phyloP scores from a whole-genome alignment of 176 grass and related monocot species.

The Secale cereale region DNA sequence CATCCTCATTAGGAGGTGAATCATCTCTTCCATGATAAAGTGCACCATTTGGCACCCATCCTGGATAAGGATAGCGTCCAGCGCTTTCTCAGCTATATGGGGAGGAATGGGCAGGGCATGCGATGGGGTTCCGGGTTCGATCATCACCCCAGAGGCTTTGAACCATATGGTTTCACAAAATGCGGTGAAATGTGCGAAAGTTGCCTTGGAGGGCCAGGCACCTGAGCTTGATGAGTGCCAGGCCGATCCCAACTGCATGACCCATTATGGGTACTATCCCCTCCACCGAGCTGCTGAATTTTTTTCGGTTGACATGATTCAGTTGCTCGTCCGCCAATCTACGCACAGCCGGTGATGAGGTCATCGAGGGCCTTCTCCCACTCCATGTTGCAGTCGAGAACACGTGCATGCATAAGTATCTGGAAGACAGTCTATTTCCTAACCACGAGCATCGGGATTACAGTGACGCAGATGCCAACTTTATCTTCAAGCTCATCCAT shows the following conservation, averaged over 20 bases:
- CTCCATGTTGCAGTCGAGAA: slow-evolving; percentile 29
- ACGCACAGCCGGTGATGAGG: neutral
- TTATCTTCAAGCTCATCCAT: slow-evolving; percentile 12
- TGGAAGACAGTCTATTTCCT: slow-evolving; percentile 12
- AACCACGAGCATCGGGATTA: neutral
- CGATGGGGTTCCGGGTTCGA: neutral
- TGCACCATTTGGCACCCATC: neutral
- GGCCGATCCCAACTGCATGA: slow-evolving; percentile 27
- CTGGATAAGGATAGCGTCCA: neutral
- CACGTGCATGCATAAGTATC: slow-evolving; percentile 31
- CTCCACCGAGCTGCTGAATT: slow-evolving; percentile 23
- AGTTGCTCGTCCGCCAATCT: slow-evolving; percentile 18
- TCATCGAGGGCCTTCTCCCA: slow-evolving; percentile 25
- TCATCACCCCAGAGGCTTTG: neutral
- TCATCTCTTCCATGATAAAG: neutral
- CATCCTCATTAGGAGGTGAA: neutral
- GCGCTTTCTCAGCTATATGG: neutral
- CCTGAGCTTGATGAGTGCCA: neutral
- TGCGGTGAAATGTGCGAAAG: neutral
- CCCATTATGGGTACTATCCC: slow-evolving; percentile 1
- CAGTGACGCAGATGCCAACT: neutral
- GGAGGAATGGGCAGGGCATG: neutral
- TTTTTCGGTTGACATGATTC: slow-evolving; percentile 28
- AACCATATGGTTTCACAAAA: neutral
- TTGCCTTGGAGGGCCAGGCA: slow-evolving; percentile 6